A percentile compares a stretch with the other conserved stretches of the same genome.
These are phyloP conservation scores for Sphenostylis stenocarpa DNA, from an alignment of 306 rosid genomes.

Conservation along the genomic window DNA sequence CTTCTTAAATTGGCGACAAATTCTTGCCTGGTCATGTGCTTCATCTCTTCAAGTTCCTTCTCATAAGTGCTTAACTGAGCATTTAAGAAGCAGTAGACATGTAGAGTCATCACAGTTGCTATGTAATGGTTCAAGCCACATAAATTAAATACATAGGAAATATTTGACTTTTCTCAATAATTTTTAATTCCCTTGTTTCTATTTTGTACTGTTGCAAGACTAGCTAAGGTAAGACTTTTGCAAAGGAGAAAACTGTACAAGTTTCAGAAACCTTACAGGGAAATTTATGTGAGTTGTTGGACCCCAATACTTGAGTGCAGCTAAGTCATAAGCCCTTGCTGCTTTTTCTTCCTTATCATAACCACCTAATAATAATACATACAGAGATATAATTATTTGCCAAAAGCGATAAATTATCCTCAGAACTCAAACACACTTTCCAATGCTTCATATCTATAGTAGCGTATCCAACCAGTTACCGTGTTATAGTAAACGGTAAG, in stretches of 20 bases:
- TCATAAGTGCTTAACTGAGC: slow-evolving; percentile 78
- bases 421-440: slow-evolving; percentile 43
- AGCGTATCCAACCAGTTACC: slow-evolving; percentile 9
- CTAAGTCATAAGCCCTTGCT: slow-evolving; percentile 96
- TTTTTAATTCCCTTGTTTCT: not conserved
- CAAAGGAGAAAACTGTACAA: slow-evolving; percentile 26
- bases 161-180: slow-evolving; percentile 10
- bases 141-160: slow-evolving; percentile 13
- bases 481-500: slow-evolving; percentile 27
- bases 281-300: slow-evolving; percentile 96
- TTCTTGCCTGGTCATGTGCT: slow-evolving; percentile 92
- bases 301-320: slow-evolving; percentile 99
- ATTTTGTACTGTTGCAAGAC: not conserved
- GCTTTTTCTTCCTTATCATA: slow-evolving; percentile 99
- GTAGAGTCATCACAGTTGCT: slow-evolving; percentile 30
- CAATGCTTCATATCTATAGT: slow-evolving; percentile 35
- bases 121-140: slow-evolving; percentile 31
- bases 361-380: slow-evolving; percentile 68
- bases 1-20: slow-evolving; percentile 98
- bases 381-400: slow-evolving; percentile 23
- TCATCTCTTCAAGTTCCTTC: slow-evolving; percentile 94
- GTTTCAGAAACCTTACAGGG: slow-evolving; percentile 64
- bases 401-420: slow-evolving; percentile 26
- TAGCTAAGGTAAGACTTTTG: not conserved
- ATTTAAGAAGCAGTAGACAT: slow-evolving; percentile 38